Evolutionary conservation across 176 grass and related monocot genomes (phyloP).

Genomic region (Puccinellia tenuiflora): DNA sequence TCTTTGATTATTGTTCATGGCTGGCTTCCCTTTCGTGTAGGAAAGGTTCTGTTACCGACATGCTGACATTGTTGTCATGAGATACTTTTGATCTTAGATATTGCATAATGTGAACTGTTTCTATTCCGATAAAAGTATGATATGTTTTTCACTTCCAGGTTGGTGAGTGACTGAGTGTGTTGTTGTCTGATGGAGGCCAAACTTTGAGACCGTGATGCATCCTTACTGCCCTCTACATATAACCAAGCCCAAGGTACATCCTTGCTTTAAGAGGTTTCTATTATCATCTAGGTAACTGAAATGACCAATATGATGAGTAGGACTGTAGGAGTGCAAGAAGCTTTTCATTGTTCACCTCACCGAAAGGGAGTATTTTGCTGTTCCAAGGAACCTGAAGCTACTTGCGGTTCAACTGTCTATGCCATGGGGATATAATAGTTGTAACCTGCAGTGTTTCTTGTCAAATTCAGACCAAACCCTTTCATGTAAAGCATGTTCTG

Average conservation of each 20-base stretch:
- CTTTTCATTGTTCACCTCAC: constrained; percentile 95
- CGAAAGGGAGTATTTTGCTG: constrained; percentile 97
- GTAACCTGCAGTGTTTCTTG: neutral
- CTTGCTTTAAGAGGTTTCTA: neutral
- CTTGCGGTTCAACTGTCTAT: constrained; percentile 97
- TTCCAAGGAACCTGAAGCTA: constrained; percentile 97
- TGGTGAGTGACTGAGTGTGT: constrained; percentile 97
- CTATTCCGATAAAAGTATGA: neutral
- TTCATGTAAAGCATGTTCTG: neutral
- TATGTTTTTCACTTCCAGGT: constrained; percentile 43
- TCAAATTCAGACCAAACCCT: neutral
- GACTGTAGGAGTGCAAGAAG: constrained; percentile 99
- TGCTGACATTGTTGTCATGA: neutral
- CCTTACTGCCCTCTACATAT: constrained; percentile 99
- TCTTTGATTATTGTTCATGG: no score
- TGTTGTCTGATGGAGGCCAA: constrained; percentile 99
- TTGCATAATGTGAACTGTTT: neutral
- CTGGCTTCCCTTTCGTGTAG: no score
- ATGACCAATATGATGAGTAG: constrained; percentile 8
- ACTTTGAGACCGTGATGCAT: constrained; percentile 99
- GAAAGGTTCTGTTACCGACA: no score
- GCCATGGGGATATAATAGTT: constrained; percentile 16
- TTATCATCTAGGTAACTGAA: neutral
- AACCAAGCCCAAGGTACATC: constrained; percentile 91
- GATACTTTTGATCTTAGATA: neutral